phyloP scores from a whole-genome alignment of 495 filamentous ascomycete genomes.

The Hyphodiscus hymeniophilus region DNA sequence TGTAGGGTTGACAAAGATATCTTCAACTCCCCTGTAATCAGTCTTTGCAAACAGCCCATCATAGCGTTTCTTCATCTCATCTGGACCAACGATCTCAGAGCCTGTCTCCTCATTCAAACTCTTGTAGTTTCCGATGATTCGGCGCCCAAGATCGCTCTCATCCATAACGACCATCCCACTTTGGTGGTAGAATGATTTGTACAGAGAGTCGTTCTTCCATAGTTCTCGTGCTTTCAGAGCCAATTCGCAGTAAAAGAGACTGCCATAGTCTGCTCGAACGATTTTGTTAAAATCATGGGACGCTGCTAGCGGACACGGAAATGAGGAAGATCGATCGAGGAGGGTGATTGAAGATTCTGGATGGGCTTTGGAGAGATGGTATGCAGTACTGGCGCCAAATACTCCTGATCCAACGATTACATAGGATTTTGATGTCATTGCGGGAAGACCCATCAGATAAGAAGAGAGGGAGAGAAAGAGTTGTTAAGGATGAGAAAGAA shows the following conservation, averaged over 20 bases:
- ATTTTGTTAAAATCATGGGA: conserved; percentile 65
- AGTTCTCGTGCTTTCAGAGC: conserved; percentile 45
- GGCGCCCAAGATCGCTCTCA: conserved; percentile 34
- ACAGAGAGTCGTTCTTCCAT: conserved; percentile 46
- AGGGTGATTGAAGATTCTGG: conserved; percentile 43
- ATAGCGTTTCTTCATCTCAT: conserved; percentile 36
- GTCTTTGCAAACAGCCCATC: conserved; percentile 44
- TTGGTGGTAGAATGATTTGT: conserved; percentile 46
- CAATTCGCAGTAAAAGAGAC: conserved; percentile 46
- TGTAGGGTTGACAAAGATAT: conserved; percentile 34
- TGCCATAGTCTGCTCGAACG: conserved; percentile 55
- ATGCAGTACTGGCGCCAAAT: conserved; percentile 58
- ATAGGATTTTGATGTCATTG: conserved; percentile 6
- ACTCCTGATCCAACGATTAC: conserved; percentile 57
- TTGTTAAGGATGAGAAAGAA: no score
- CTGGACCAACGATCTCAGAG: conserved; percentile 31
- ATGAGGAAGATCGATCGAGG: conserved; percentile 44
- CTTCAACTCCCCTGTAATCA: conserved; percentile 35
- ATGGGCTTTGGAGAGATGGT: conserved; percentile 42
- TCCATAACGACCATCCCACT: conserved; percentile 47
- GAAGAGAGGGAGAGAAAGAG: no score
- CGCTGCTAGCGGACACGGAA: conserved; percentile 36
- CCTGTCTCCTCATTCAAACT: conserved; percentile 34
- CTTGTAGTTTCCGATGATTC: conserved; percentile 42
- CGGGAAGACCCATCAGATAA: no score